Percentiles rank a stretch among this genome's conserved stretches.
Evolutionary conservation across 805 yeast species (phyloP).

Genomic region (Metschnikowia anglica): DNA sequence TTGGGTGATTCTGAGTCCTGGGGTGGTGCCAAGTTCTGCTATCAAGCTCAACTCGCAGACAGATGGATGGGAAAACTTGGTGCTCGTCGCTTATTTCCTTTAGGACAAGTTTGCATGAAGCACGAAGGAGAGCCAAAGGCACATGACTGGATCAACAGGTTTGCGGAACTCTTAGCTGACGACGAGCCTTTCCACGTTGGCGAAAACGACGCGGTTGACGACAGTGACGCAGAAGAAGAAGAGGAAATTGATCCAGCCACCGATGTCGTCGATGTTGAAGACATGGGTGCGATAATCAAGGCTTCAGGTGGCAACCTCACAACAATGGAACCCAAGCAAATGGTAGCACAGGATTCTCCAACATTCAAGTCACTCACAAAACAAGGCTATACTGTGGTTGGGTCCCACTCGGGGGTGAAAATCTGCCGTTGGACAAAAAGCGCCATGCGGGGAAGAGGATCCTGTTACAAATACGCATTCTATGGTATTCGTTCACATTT

Average conservation of each 20-base stretch:
- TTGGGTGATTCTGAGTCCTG: constrained; percentile 86
- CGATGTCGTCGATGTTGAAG: constrained; percentile 77
- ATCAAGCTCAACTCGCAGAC: constrained; percentile 77
- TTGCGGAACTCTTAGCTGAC: constrained; percentile 63
- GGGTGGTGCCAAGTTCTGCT: constrained; percentile 74
- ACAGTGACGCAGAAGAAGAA: constrained; percentile 50
- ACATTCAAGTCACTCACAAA: constrained; percentile 85
- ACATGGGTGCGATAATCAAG: constrained; percentile 66
- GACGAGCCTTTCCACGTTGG: constrained; percentile 62
- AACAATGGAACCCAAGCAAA: constrained; percentile 51
- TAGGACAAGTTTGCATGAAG: constrained; percentile 83
- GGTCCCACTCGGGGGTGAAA: constrained; percentile 92
- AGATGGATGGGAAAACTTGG: constrained; percentile 77
- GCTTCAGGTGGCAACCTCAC: constrained; percentile 29
- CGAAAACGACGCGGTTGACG: constrained; percentile 54
- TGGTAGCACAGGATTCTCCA: constrained; percentile 89
- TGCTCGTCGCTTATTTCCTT: constrained; percentile 79
- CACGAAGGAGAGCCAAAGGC: constrained; percentile 58
- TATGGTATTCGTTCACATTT: constrained; percentile 88
- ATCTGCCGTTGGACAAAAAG: constrained; percentile 96
- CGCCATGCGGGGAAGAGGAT: constrained; percentile 90
- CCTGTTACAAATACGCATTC: constrained; percentile 89
- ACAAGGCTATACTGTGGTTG: constrained; percentile 91
- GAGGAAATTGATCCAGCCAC: constrained; percentile 35
- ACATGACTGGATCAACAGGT: constrained; percentile 63